These are phyloP conservation scores for Lasiodiplodia sp. DNA, from an alignment of 2,329 filamentous ascomycete genomes.

Conservation along the genomic window DNA sequence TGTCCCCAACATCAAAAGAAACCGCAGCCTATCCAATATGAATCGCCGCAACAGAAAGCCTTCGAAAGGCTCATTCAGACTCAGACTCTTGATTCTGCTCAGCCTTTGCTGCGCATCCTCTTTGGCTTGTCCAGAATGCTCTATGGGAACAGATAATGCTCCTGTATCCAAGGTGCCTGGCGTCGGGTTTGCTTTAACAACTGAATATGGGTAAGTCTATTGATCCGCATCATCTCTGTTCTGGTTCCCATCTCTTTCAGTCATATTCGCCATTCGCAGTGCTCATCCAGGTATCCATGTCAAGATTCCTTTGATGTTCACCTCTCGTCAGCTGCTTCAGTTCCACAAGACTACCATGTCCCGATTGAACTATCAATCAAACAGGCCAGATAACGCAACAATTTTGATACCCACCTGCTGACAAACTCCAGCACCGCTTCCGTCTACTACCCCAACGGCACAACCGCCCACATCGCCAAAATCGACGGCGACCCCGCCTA, in stretches of 20 bases:
- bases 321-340: neutral
- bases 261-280: neutral
- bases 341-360: neutral
- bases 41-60: neutral
- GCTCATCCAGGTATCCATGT: neutral
- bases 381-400: neutral
- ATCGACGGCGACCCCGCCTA: neutral
- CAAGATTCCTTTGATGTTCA: neutral
- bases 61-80: neutral
- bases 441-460: constrained; percentile 5
- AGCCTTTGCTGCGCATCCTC: neutral
- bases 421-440: constrained; percentile 10
- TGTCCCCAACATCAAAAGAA: no score
- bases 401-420: no score
- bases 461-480: neutral
- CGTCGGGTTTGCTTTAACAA: neutral
- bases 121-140: neutral
- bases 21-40: neutral
- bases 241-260: neutral
- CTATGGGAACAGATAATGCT: neutral
- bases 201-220: neutral
- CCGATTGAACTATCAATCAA: neutral
- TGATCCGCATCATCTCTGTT: neutral
- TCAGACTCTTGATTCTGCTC: neutral
- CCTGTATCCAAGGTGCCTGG: neutral